Evolutionary conservation across 2,329 filamentous ascomycete species (phyloP), one percentile per base, ranked within the genome.

Genomic region (Blumeriella jaapii): DNA sequence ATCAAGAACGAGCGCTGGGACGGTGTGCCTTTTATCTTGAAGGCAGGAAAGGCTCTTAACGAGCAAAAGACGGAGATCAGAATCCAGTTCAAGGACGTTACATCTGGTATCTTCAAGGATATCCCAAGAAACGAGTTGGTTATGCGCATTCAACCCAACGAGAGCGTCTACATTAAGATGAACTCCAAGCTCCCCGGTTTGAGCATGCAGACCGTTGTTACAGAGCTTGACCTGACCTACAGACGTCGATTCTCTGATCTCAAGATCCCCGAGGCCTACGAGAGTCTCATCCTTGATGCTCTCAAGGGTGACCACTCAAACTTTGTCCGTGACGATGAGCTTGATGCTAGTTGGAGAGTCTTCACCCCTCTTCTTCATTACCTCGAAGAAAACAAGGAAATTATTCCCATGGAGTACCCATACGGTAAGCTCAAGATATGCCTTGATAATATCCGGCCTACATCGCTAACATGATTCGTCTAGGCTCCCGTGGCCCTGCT

Each of bases 1-100:
- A 96, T 98, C 65, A 96, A 96, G 75, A 98, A 98, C 61, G 91
- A 98, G 75, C 74, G 91, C 52, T 98, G 91, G 91, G 93, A 98
- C 50, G 93, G 91, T 38, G 91, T 98, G 34, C 91, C 91, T 33
- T 98, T 98, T 69, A 98, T 98, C 62, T 74, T 98, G 67, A 98
- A 98, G 79, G 91, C 91, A 29, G 91, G 91, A 53, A 98, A 98
- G 69, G 87, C 91, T 28, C 69, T 98, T 46, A 98, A 98, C 61
- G 91, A 98, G 72, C 91, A 98, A 61, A 98, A 98, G 78, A 98
- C 91, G 10, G 91, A 98, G 66, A 91, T 98, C 50, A 82, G 91
- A 56, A 93, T 98, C 53, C 91, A 98, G 62, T 98, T 95, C 78
- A 94, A 94, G 71, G 91, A 98, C 59, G 91, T 98, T 47, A 96